These are phyloP conservation scores for Forsythia viridissima DNA, from an alignment of 257 asterid genomes.

Conservation along the genomic window DNA sequence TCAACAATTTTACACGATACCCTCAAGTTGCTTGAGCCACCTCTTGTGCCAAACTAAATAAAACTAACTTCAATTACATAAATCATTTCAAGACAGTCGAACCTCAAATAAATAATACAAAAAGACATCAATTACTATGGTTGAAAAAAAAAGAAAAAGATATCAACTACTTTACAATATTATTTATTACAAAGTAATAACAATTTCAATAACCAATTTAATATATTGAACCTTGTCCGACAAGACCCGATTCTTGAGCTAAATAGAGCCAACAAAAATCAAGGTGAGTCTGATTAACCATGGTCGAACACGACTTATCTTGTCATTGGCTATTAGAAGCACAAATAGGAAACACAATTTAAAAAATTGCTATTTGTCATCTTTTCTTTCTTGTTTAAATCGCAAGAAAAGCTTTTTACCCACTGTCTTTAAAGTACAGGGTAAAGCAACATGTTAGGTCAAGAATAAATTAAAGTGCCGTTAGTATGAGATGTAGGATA, in stretches of 20 bases:
- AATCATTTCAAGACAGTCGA: too few species aligned
- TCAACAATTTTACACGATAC: too few species aligned
- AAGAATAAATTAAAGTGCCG: not conserved
- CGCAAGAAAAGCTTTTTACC: not conserved
- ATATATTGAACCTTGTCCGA: not conserved
- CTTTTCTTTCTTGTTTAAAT: not conserved
- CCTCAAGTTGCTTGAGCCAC: too few species aligned
- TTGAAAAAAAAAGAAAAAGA: too few species aligned
- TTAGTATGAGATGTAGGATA: not conserved
- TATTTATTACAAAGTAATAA: too few species aligned
- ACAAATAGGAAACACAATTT: not conserved
- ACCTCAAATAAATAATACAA: too few species aligned
- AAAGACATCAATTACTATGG: too few species aligned
- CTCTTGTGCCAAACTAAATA: too few species aligned
- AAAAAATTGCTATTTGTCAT: not conserved
- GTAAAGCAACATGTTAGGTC: not conserved
- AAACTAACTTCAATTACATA: too few species aligned
- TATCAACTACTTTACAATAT: too few species aligned
- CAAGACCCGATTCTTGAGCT: not conserved
- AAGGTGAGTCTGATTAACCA: not conserved
- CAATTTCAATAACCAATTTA: too few species aligned
- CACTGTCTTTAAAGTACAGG: not conserved
- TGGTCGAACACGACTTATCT: not conserved
- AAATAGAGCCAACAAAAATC: not conserved
- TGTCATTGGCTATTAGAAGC: not conserved